These are phyloP conservation scores for Diaporthe citriasiana DNA, from an alignment of 2,329 filamentous ascomycete species.

Conservation along the genomic window DNA sequence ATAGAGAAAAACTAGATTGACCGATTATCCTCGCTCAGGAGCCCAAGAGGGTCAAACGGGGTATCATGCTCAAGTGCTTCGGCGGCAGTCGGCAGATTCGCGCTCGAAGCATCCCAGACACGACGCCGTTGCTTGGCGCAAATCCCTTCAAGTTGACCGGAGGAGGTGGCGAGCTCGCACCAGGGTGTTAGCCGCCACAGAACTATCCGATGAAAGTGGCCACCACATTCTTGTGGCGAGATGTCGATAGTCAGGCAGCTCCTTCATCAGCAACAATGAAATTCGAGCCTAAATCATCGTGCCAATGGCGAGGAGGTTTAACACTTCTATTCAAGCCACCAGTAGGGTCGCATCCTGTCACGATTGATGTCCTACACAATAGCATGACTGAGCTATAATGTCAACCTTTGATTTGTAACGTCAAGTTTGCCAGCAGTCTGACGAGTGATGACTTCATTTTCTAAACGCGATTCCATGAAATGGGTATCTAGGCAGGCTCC, in stretches of 20 bases:
- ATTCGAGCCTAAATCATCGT: background rate
- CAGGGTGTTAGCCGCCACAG: background rate
- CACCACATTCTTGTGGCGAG: background rate
- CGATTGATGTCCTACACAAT: background rate
- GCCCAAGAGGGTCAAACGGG: background rate
- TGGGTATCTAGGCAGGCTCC: background rate
- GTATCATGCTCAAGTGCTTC: background rate
- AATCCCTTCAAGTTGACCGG: too few relatives aligned
- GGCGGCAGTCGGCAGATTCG: conserved; percentile 2
- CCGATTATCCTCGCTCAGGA: background rate
- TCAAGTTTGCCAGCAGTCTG: background rate
- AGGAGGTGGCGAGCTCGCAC: background rate
- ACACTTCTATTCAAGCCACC: background rate
- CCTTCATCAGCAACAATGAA: background rate
- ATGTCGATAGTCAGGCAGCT: background rate
- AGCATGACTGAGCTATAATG: background rate
- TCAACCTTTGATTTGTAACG: background rate
- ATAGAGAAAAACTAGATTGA: background rate
- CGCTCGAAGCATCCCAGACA: background rate
- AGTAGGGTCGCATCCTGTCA: background rate
- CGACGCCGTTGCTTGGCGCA: background rate
- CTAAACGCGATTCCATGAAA: background rate
- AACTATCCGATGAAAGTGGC: background rate
- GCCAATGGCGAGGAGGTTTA: too few relatives aligned
- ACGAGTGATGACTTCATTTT: too few relatives aligned